phyloP scores from a whole-genome alignment of 2,329 filamentous ascomycete genomes.

The Helotiales sp. region DNA sequence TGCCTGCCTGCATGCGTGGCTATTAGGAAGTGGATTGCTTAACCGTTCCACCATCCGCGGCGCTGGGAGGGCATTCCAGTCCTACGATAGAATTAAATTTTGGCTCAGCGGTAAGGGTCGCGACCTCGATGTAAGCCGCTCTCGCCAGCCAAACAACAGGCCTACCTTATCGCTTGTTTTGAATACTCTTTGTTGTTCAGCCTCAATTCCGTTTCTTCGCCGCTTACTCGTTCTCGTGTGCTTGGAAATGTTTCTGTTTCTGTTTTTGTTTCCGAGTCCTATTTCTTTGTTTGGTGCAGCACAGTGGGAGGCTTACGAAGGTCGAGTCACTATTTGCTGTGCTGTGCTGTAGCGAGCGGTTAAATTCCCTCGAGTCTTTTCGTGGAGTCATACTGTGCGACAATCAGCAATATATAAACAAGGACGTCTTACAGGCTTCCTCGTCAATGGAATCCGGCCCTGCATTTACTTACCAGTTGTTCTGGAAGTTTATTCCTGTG shows the following conservation, averaged over 20 bases:
- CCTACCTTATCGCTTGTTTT: neutral
- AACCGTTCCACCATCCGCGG: neutral
- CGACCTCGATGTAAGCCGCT: neutral
- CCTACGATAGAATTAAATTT: constrained; percentile 13
- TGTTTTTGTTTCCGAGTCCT: neutral
- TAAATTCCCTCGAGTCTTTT: neutral
- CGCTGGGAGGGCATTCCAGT: constrained; percentile 2
- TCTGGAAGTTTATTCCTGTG: neutral
- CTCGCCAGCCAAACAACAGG: neutral
- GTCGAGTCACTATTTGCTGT: neutral
- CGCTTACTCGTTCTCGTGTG: neutral
- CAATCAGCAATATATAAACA: neutral
- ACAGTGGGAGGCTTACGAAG: neutral
- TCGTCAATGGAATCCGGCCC: neutral
- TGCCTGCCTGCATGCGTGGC: too few relatives aligned
- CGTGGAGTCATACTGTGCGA: constrained; percentile 1
- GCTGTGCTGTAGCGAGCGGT: neutral
- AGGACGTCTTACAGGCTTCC: neutral
- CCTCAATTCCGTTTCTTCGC: neutral
- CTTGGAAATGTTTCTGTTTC: neutral
- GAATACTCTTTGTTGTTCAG: neutral
- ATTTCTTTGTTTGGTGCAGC: neutral
- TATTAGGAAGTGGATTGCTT: neutral
- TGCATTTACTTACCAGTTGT: neutral
- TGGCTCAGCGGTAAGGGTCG: constrained; percentile 1